Evolutionary conservation across 208 protist species (phyloP).

Genomic region (Novymonas esmeraldas): DNA sequence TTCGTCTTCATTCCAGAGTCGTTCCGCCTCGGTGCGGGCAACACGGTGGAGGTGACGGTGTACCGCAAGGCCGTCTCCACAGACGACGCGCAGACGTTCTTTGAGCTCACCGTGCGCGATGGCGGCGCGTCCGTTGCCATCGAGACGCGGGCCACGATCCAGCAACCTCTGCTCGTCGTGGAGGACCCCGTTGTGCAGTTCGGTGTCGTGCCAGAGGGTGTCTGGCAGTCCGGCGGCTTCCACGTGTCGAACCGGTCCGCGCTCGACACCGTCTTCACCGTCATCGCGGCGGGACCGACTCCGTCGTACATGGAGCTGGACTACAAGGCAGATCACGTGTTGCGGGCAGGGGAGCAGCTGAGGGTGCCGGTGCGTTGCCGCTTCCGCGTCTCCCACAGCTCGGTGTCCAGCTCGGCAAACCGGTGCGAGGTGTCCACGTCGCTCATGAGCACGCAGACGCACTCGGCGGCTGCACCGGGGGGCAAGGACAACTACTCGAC

Average conservation of each 20-base stretch:
- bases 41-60: conserved; percentile 89
- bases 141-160: conserved; percentile 85
- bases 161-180: conserved; percentile 65
- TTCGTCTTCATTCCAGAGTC: conserved; percentile 85
- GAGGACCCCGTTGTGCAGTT: conserved; percentile 71
- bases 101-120: conserved; percentile 83
- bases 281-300: conserved; percentile 43
- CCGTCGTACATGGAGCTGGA: conserved; percentile 65
- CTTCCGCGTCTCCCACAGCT: conserved; percentile 33
- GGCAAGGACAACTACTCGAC: conserved; percentile 40
- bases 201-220: conserved; percentile 68
- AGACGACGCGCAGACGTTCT: conserved; percentile 86
- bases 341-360: conserved; percentile 65
- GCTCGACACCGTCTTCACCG: conserved; percentile 78
- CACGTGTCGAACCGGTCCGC: conserved; percentile 74
- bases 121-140: conserved; percentile 75
- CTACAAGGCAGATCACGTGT: conserved; percentile 34
- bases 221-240: conserved; percentile 68
- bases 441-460: neutral
- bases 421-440: neutral
- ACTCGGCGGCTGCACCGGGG: conserved; percentile 2
- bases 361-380: conserved; percentile 59
- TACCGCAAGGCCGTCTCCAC: conserved; percentile 80
- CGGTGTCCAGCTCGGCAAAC: neutral
- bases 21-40: conserved; percentile 70